phyloP scores from a whole-genome alignment of 345 rosid species.

The Streptanthus diversifolius region DNA sequence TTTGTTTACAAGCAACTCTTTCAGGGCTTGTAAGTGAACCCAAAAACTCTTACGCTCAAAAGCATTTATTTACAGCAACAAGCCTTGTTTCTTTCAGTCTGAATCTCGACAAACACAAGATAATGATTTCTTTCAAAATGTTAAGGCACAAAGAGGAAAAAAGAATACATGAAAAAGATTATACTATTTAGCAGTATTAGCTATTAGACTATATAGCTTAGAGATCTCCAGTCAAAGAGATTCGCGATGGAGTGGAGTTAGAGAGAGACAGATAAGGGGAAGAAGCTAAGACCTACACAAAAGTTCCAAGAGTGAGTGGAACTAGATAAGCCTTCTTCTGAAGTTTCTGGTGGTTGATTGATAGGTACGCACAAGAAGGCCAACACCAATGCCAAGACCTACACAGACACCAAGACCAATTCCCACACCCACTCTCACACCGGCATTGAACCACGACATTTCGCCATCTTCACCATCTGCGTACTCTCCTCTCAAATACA shows the following conservation, averaged over 20 bases:
- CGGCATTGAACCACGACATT: conserved; percentile 94
- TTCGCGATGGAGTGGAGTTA: conserved; percentile 34
- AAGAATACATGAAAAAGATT: background rate
- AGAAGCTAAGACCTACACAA: too few relatives aligned
- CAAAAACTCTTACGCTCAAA: conserved; percentile 2
- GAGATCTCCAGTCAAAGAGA: conserved; percentile 38
- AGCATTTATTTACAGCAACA: conserved; percentile 23
- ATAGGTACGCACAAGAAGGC: conserved; percentile 78
- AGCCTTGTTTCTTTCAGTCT: conserved; percentile 21
- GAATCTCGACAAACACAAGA: conserved; percentile 26
- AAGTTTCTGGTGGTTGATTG: conserved; percentile 74
- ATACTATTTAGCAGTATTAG: conserved; percentile 26
- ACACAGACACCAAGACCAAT: conserved; percentile 92
- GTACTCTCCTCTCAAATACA: conserved; percentile 70
- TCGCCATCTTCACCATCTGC: conserved; percentile 80
- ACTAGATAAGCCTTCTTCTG: conserved; percentile 56
- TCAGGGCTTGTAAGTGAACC: background rate
- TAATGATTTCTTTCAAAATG: conserved; percentile 21
- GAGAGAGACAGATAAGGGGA: background rate
- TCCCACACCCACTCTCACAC: conserved; percentile 95
- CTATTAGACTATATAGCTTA: conserved; percentile 38
- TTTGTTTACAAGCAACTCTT: background rate
- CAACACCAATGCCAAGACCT: conserved; percentile 88
- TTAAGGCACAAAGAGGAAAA: background rate
- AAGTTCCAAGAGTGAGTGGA: too few relatives aligned